Evolutionary conservation across 1,284 basidiomycete genomes (phyloP).

Genomic region (Pholiota adiposa): DNA sequence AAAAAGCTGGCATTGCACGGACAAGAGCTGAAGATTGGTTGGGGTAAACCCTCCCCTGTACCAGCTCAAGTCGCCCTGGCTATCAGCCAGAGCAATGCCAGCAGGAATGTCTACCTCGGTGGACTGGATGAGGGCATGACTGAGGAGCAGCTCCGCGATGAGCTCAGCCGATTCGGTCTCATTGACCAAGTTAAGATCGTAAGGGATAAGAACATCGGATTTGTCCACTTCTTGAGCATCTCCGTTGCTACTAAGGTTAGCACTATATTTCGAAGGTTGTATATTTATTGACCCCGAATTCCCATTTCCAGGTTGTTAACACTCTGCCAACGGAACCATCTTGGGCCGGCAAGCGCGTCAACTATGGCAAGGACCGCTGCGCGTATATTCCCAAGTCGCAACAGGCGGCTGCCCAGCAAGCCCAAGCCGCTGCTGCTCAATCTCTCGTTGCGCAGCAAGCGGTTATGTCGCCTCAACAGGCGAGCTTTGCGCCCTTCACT

Average conservation of each 20-base stretch:
- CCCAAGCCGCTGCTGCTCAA: conserved; percentile 82
- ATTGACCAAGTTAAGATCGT: conserved; percentile 99
- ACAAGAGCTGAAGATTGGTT: conserved; percentile 94
- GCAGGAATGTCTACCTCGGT: conserved; percentile 92
- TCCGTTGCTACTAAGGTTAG: conserved; percentile 87
- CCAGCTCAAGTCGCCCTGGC: conserved; percentile 84
- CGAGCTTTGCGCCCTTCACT: conserved; percentile 53
- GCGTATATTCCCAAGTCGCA: conserved; percentile 93
- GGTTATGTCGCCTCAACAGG: conserved; percentile 40
- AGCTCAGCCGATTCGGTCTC: conserved; percentile 87
- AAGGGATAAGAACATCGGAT: conserved; percentile 96
- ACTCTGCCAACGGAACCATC: conserved; percentile 86
- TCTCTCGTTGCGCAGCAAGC: conserved; percentile 71
- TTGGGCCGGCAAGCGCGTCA: conserved; percentile 94
- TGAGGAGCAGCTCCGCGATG: conserved; percentile 88
- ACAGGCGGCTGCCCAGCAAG: conserved; percentile 81
- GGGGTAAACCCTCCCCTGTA: conserved; percentile 92
- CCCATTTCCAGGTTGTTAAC: conserved; percentile 74
- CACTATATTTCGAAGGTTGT: conserved; percentile 10
- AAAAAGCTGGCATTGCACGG: conserved; percentile 91
- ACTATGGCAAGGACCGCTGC: conserved; percentile 94
- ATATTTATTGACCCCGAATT: background rate
- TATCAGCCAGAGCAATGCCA: conserved; percentile 89
- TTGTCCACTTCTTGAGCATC: conserved; percentile 95
- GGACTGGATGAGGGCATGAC: conserved; percentile 87